Evolutionary conservation across 2,329 filamentous ascomycete genomes (phyloP), one percentile per base, ranked within the genome.

Genomic region (Penicillium sp.): DNA sequence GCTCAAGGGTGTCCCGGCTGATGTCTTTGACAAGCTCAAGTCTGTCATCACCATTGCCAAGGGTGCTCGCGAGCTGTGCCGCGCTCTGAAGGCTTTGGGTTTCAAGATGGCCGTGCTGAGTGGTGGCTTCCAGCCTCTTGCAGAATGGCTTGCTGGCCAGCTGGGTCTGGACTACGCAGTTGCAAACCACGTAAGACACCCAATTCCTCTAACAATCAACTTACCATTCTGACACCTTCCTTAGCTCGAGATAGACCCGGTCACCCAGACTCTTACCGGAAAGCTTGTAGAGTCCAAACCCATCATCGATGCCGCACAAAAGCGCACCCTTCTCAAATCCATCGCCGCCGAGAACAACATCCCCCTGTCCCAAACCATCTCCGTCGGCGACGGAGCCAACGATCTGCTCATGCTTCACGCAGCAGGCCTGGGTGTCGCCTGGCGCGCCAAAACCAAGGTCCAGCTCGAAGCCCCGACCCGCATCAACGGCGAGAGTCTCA

Each of bases 31-130:
- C 60, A 84, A 89, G 60, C 82, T 99, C 41, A 88, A 89, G 67
- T 82, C 85, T 0, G 83, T 89, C 0, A 86, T 99, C 55, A 88
- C 90, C 25, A 88, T 96, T 52, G 96, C 95, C 0, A 86, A 87
- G 11, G 95, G 95, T 6, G 93, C 92, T 1, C 84, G 82, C 17
- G 86, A 91, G 63, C 82, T 98, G 17, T 83, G 96, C 63, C 84
- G 78, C 61, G 89, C 88, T 0, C 79, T 99, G 54, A 92, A 90
- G 76, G 82, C 84, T 22, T 79, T 96, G 5, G 94, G 94, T 7
- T 89, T 90, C 76, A 94, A 91, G 78, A 92, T 92, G 1, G 95
- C 93, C 0, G 94, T 99, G 5, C 79, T 97, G 35, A 96, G 92
- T 37, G 95, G 95, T 47, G 95, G 95, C 0, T 99, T 99, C 77